These are phyloP conservation scores for Ceratocystis alfenasii DNA, from an alignment of 2,329 filamentous ascomycete genomes.

Conservation along the genomic window DNA sequence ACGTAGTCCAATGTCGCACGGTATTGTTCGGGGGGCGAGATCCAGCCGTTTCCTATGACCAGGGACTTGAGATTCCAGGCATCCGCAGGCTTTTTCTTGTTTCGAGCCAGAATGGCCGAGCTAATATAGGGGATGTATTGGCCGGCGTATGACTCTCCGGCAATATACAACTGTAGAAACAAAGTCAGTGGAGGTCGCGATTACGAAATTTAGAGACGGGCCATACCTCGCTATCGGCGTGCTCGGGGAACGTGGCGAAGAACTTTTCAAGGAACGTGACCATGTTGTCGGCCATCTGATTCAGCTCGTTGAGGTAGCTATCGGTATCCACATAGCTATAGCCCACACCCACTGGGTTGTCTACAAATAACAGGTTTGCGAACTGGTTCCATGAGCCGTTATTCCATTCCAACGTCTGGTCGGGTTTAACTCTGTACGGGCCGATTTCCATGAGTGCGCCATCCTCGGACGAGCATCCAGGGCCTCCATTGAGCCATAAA, in stretches of 20 bases:
- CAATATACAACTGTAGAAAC: conserved; percentile 64
- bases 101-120: conserved; percentile 78
- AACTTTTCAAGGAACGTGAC: conserved; percentile 81
- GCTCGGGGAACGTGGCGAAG: conserved; percentile 83
- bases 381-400: conserved; percentile 99
- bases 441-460: conserved; percentile 93
- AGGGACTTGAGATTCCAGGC: conserved; percentile 72
- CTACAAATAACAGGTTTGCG: conserved; percentile 89
- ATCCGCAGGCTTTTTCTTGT: conserved; percentile 44
- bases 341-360: conserved; percentile 91
- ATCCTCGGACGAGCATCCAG: conserved; percentile 94
- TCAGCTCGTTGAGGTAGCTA: conserved; percentile 71
- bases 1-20: conserved; percentile 72
- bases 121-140: conserved; percentile 97
- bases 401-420: conserved; percentile 61
- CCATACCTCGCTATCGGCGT: conserved; percentile 78
- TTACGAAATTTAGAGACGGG: not conserved
- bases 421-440: conserved; percentile 73
- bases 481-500: conserved; percentile 94
- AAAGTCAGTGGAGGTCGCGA: not conserved
- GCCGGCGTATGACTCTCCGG: conserved; percentile 87
- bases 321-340: conserved; percentile 93
- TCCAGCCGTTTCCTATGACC: conserved; percentile 96
- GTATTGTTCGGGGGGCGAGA: conserved; percentile 82
- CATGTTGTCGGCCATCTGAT: conserved; percentile 83